These are phyloP conservation scores for Calonectria pauciramosa DNA, from an alignment of 2,329 filamentous ascomycete species.

Conservation along the genomic window DNA sequence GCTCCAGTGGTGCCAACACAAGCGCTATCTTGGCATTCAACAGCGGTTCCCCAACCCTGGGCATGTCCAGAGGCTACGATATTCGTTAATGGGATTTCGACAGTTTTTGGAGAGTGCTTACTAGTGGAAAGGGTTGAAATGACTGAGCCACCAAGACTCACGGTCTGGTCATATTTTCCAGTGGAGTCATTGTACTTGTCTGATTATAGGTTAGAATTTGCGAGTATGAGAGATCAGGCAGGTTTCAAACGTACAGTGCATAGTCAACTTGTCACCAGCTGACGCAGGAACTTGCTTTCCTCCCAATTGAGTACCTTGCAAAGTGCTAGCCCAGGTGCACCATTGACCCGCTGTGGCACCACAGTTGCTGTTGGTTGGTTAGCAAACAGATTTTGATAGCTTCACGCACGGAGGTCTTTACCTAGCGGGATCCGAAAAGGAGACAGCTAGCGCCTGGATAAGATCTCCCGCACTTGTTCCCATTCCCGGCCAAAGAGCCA, in stretches of 20 bases:
- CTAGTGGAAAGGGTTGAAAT: conserved; percentile 31
- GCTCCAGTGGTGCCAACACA: conserved; percentile 27
- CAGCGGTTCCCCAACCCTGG: conserved; percentile 34
- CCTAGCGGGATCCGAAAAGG: conserved; percentile 29
- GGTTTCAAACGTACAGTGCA: conserved; percentile 22
- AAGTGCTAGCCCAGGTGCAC: conserved; percentile 35
- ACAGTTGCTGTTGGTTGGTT: conserved; percentile 22
- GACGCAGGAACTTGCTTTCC: conserved; percentile 30
- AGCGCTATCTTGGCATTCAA: conserved; percentile 36
- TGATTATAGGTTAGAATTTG: not conserved
- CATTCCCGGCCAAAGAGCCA: conserved; percentile 36
- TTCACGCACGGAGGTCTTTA: not conserved
- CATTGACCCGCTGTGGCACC: conserved; percentile 31
- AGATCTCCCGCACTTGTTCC: conserved; percentile 31
- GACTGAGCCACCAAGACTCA: conserved; percentile 13
- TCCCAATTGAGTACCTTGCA: conserved; percentile 33
- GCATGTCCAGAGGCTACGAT: conserved; percentile 28
- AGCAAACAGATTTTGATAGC: not conserved
- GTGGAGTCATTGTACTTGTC: conserved; percentile 35
- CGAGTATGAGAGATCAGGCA: too few relatives aligned
- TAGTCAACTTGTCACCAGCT: conserved; percentile 24
- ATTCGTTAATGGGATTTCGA: not conserved
- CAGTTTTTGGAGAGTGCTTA: not conserved
- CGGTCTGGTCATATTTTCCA: conserved; percentile 32
- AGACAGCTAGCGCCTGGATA: conserved; percentile 34